Base-by-base conservation (phyloP, 129 eudicot genomes). In the Lonicera japonica region DNA sequence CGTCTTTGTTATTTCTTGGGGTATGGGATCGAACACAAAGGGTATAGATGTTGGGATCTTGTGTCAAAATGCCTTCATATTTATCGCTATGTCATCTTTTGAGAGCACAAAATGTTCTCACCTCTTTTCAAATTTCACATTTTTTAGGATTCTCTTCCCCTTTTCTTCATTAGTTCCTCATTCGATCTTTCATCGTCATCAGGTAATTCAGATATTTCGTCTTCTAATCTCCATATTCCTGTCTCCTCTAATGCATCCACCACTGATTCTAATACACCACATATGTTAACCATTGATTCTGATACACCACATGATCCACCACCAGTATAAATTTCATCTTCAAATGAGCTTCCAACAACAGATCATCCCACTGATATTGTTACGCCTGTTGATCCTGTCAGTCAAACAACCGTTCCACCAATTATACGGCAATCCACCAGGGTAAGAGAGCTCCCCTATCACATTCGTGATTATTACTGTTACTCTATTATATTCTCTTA, bases 1-100 rank as follows among this genome's bases (percentile, higher is more conserved):
- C 20, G 54, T 8, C 24, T 60, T 8, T 70, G 61, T 25, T 48
- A 53, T 39, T 70, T 70, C 29, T 23, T 70, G 5, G 74, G 61
- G 21, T 70, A 70, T 70, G 60, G 22, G 0, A 45, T 58, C 0
- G 73, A 59, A 14, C 46, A 25, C 8, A 34, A 34, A n/a, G 47
- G 54, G 54, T 50, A 48, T 3, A 9, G 23, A 5, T 60, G 60
- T 38, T 69, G 21, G 60, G 74, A 70, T 60, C 60, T 52, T 6
- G 36, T 59, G 13, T 59, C 64, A 2, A 29, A 59, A 25, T n/a
- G 22, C 22, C 23, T 36, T 3, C 50, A 21, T 3, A 59, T 59
- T 4, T 59, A 15, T 16, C 47, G 48, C 2, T 47, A 59, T 34
- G 50, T 59, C 47, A 59, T 29, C 47, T 59, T 59, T 17, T 59